Percentiles rank a stretch among this genome's conserved stretches.
phyloP scores from a whole-genome alignment of 257 asterid species.

The Rauvolfia tetraphylla region DNA sequence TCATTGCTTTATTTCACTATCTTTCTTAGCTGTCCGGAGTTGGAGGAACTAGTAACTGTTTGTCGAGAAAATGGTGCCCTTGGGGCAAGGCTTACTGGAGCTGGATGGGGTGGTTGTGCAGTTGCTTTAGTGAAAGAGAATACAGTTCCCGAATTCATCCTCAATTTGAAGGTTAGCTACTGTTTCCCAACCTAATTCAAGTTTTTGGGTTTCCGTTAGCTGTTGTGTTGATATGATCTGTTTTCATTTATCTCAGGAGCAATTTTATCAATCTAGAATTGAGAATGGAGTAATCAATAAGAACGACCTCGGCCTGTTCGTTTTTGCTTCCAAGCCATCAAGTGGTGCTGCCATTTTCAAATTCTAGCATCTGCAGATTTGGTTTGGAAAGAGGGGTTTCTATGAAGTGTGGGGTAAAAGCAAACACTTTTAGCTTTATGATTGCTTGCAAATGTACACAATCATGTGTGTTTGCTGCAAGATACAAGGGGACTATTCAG shows the following conservation, averaged over 20 bases:
- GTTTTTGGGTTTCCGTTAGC: background rate
- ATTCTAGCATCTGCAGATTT: slow-evolving; percentile 20
- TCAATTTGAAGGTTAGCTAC: slow-evolving; percentile 65
- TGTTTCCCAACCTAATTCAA: background rate
- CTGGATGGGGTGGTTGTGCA: slow-evolving; percentile 99
- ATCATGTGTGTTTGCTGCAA: background rate
- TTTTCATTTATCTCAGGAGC: slow-evolving; percentile 48
- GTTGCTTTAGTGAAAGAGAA: slow-evolving; percentile 96
- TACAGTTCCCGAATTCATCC: slow-evolving; percentile 77
- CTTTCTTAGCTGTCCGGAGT: slow-evolving; percentile 69
- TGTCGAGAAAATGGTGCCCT: slow-evolving; percentile 80
- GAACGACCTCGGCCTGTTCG: slow-evolving; percentile 59
- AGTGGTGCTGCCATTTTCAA: slow-evolving; percentile 93
- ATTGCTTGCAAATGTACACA: background rate
- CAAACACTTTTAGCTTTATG: background rate
- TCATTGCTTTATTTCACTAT: background rate
- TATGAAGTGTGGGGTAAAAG: background rate
- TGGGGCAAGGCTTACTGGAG: slow-evolving; percentile 97
- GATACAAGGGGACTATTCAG: background rate
- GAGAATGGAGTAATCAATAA: slow-evolving; percentile 70
- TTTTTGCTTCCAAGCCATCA: slow-evolving; percentile 94
- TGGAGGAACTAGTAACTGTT: slow-evolving; percentile 79
- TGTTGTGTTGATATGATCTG: background rate
- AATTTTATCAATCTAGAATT: slow-evolving; percentile 74
- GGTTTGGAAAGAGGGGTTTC: background rate